Conservation (phyloP, 176 grass and related monocot species). For the Oryza meyeriana region DNA sequence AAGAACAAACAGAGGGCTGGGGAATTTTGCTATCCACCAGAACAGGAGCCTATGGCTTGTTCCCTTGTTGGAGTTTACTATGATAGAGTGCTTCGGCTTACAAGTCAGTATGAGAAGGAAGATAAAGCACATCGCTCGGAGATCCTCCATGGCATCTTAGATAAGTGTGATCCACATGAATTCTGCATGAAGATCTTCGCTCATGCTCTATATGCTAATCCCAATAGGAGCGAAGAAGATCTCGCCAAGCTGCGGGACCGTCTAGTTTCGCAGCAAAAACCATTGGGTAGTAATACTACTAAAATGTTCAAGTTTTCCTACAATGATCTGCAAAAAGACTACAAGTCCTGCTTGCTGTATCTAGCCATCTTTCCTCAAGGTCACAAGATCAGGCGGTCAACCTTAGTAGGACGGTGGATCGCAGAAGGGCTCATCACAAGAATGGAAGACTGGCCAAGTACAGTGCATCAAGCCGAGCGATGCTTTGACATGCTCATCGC, state of each 20-base stretch:
- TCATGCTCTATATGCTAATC: neutral
- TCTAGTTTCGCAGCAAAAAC: too few relatives aligned
- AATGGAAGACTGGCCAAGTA: too few relatives aligned
- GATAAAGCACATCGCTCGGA: too few relatives aligned
- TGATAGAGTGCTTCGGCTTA: neutral
- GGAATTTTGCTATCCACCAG: neutral
- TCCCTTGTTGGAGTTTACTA: neutral
- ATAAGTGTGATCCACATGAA: neutral
- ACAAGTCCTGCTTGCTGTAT: conserved; percentile 1
- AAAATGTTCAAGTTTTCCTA: neutral
- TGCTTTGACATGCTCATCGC: too few relatives aligned
- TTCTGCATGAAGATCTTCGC: conserved; percentile 10
- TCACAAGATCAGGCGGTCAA: neutral
- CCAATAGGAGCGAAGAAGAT: neutral
- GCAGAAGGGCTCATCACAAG: too few relatives aligned
- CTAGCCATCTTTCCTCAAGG: neutral
- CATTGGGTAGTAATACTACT: too few relatives aligned
- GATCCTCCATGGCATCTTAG: neutral
- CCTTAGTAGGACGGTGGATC: too few relatives aligned
- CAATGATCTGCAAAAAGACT: neutral
- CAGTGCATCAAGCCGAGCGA: too few relatives aligned
- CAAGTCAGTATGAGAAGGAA: too few relatives aligned
- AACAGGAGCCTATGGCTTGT: fast-evolving
- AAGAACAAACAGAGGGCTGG: neutral
- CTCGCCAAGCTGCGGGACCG: neutral